Base-by-base conservation (phyloP, 352 stramenopile genomes). In the Paralagenidium karlingii region DNA sequence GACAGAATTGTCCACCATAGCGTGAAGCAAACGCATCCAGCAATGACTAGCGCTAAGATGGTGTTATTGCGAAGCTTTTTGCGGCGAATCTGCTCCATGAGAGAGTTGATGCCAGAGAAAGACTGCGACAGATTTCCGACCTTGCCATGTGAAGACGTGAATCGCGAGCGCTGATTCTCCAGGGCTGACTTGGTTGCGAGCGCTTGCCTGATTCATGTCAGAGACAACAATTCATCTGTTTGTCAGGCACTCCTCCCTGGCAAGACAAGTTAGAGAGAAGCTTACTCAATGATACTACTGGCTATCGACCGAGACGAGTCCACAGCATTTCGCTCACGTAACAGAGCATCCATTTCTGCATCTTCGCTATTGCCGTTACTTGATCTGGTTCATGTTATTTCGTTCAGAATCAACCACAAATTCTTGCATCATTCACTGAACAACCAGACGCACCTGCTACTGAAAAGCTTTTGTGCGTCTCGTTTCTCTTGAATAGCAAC, bases 31-130 rank as follows among this genome's bases (percentile, higher is more conserved):
- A 98, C 71, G 63, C 93, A 98, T 31, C 50, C 77, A 5, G 95
- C 90, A 55, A 98, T 96, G 33, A 98, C 89, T 32, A 95, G 76
- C 41, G 86, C 89, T 18, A 99, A 53, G 74, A 99, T 95, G 29
- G 79, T 94, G 62, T 98, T 97, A 74, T 99, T 96, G 51, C 84
- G 79, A 52, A 95, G 86, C 67, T 96, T 95, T 68, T 96, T 97
- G 58, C 89, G 82, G 29, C 79, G 74, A 52, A 99, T 98, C 53
- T 93, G 73, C 41, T 97, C 94, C 51, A 99, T 89, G 47, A 99
- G 73, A 47, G 69, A 77, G 56, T 98, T 97, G 44, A 99, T 90
- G 24, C 91, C 87, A 8, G 91, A 67, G 38, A 98, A 94, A 38
- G 94, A 96, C 43, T 67, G 81, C 33, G 77, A 77, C 18, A 97